Base-by-base conservation (phyloP, 139 green algal genomes). In the Chlorella sp. region DNA sequence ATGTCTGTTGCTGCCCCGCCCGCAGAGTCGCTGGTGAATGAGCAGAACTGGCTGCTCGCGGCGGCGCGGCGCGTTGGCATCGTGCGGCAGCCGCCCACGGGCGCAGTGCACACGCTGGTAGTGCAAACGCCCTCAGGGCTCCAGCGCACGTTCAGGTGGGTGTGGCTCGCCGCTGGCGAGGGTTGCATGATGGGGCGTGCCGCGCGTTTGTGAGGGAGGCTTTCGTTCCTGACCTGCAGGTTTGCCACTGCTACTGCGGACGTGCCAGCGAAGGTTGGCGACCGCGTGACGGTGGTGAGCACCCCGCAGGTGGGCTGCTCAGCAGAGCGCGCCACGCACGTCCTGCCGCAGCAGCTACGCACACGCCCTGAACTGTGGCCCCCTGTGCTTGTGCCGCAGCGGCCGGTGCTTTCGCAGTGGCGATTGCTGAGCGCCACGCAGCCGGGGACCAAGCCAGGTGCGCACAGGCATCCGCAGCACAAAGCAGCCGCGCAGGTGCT, bases 221-320 rank as follows among this genome's bases (percentile, higher is more conserved):
- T n/a, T n/a, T 19, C 40, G 36, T 15, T 55, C 64, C 36, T 40
- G 2, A 14, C 9, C 45, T n/a, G 58, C 71, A 74, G 65, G 56
- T 87, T 94, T 40, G 90, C 84, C 40, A 97, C 94, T 0, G 78
- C 80, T 12, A 91, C 82, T 2, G 74, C 93, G 0, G 86, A 95
- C 41, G 90, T 97, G 38, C 93, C 93, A 4, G 93, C 87, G 7
- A 89, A 93, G 69, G 36, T 77, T 6, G 86, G 86, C 8, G 89
- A 97, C 63, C 83, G 93, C 8, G 67, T 97, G 8, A 95, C 92
- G 5, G 64, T 97, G 21, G 84, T 97, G 19, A 93, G 82, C 77
- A 64, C 91, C 0, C 91, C 91, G 11, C 67, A 64, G 29, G 74
- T 73, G 36, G 76, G 68, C 51, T 77, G 50, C 68, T 38, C n/a